These are phyloP conservation scores for Lepidium campestre DNA, from an alignment of 441 rosid genomes.

Conservation along the genomic window DNA sequence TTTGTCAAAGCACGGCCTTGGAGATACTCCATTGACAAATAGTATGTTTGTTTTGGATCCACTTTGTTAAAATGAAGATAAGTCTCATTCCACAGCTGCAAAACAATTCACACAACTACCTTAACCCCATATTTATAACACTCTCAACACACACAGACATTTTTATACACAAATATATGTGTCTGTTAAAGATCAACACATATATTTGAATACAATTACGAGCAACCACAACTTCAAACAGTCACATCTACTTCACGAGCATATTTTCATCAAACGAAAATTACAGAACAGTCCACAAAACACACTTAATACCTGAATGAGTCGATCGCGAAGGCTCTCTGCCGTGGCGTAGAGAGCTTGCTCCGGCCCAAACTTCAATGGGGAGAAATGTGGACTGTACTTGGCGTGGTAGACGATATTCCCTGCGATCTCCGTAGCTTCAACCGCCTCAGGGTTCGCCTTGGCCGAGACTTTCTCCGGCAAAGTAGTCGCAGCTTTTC, in stretches of 20 bases:
- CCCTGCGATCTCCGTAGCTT: conserved; percentile 62
- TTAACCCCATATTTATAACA: neutral
- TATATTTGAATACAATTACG: neutral
- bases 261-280: neutral
- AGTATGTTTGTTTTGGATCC: conserved; percentile 90
- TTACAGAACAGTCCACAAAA: neutral
- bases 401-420: conserved; percentile 78
- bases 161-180: neutral
- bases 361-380: conserved; percentile 81
- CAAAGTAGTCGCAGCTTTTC: conserved; percentile 24
- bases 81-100: conserved; percentile 95
- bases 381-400: conserved; percentile 91
- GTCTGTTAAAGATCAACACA: conserved; percentile 50
- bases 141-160: neutral
- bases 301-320: conserved; percentile 46
- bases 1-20: conserved; percentile 96
- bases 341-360: conserved; percentile 89
- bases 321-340: conserved; percentile 90
- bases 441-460: conserved; percentile 59
- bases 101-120: conserved; percentile 7
- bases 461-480: conserved; percentile 42
- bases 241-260: neutral
- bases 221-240: neutral
- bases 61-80: conserved; percentile 68
- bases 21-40: conserved; percentile 96